Evolutionary conservation across 1,139 yeast species (phyloP).

Genomic region (Candida labiduridarum): DNA sequence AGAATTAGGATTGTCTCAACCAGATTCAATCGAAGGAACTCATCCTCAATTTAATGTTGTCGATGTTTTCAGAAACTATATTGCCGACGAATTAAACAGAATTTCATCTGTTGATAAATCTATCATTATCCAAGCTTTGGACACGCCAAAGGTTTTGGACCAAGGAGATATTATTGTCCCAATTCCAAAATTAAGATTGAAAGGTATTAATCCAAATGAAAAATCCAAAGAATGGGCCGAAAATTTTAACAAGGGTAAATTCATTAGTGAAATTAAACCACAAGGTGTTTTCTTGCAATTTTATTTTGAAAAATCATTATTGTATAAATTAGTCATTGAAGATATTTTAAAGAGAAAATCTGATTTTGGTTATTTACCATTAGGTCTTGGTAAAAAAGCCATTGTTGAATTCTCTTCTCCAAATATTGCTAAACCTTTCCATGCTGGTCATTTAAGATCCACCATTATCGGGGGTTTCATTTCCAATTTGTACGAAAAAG

Average conservation of each 20-base stretch:
- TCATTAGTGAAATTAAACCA: constrained; percentile 69
- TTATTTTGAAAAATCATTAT: constrained; percentile 67
- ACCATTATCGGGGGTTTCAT: constrained; percentile 98
- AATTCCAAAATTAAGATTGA: constrained; percentile 87
- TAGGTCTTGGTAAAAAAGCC: constrained; percentile 74
- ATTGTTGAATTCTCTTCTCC: constrained; percentile 95
- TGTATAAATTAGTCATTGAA: constrained; percentile 70
- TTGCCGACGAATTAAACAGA: constrained; percentile 73
- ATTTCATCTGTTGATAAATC: constrained; percentile 72
- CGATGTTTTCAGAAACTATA: constrained; percentile 87
- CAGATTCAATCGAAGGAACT: constrained; percentile 39
- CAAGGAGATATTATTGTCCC: constrained; percentile 95
- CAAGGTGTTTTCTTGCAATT: constrained; percentile 94
- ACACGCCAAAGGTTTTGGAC: constrained; percentile 82
- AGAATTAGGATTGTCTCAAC: constrained; percentile 39
- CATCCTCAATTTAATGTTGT: constrained; percentile 74
- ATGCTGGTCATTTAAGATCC: constrained; percentile 97
- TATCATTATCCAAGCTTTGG: constrained; percentile 82
- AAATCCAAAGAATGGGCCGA: constrained; percentile 84
- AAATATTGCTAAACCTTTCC: constrained; percentile 98
- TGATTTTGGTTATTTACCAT: constrained; percentile 72
- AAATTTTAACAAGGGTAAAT: constrained; percentile 66
- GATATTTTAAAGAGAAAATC: constrained; percentile 65
- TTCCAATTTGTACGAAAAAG: constrained; percentile 82
- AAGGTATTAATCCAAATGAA: constrained; percentile 82